Evolutionary conservation across 2,329 filamentous ascomycete species (phyloP), one percentile per base, ranked within the genome.

Genomic region (Diaporthe vexans): DNA sequence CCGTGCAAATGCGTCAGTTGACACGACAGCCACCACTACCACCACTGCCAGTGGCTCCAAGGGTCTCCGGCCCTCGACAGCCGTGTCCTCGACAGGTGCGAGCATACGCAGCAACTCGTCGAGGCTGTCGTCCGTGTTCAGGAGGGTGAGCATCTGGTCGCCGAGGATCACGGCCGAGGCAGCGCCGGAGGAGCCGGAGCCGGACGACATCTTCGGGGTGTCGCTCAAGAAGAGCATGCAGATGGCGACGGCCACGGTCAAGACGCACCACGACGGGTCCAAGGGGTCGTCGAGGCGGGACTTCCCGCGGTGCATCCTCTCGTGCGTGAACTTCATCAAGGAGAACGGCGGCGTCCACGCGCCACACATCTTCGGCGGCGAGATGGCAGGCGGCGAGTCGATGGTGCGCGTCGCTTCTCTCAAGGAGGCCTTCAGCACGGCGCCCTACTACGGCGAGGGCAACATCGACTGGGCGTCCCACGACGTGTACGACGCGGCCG

Each of bases 301-400:
- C 13, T 86, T 86, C 73, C 85, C 85, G 7, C 78, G 86, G 21
- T 85, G 83, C 76, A 79, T 86, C 61, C 81, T 85, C 61, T 82
- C 82, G 59, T 86, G 84, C 77, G 81, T 79, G 73, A 80, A 80
- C 70, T 85, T 83, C 74, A 77, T 86, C 75, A 82, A 78, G 71
- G 76, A 81, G 33, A 79, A 81, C 48, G 79, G 80, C 69, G 83
- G 82, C 1, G 72, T 85, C 6, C 76, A 77, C 8, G 81, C 81
- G 19, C 83, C 83, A 0, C 79, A 84, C 73, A 78, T 86, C 56
- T 86, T 86, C 63, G 83, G 81, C 59, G 79, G 81, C 35, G 68
- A 74, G 35, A 48, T 56, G 58, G 48, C 72, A 3, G 80, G 80
- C 17, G 4, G 78, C 78, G 43, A 80, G 15, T 82, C 83, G 75